Percentiles rank a stretch among this genome's conserved stretches.
These are phyloP conservation scores for Penicillium soppii DNA, from an alignment of 495 filamentous ascomycete species.

Conservation along the genomic window DNA sequence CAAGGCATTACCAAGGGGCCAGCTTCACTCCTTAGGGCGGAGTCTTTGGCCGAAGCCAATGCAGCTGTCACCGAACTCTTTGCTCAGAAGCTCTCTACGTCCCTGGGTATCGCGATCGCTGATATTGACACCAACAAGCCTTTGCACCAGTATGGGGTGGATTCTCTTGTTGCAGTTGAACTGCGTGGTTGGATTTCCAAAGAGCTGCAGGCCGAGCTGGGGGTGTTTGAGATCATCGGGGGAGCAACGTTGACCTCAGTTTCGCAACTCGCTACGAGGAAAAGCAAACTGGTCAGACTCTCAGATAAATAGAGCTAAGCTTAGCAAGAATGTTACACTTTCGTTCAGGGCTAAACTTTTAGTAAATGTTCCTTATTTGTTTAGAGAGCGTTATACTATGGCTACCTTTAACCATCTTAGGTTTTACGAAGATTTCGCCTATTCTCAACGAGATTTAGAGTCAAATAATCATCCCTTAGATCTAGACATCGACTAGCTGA, in stretches of 20 bases:
- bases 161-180: slow-evolving; percentile 19
- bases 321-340: too few species aligned
- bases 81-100: neutral
- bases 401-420: too few species aligned
- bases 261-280: neutral
- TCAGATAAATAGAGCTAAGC: neutral
- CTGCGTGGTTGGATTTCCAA: slow-evolving; percentile 32
- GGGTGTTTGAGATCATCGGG: slow-evolving; percentile 31
- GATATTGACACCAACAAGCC: slow-evolving; percentile 23
- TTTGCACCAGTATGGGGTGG: slow-evolving; percentile 30
- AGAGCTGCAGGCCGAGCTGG: slow-evolving; percentile 25
- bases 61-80: neutral
- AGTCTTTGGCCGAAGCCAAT: neutral
- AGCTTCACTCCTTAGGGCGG: neutral
- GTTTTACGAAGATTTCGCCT: too few species aligned
- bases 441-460: too few species aligned
- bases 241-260: neutral
- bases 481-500: too few species aligned
- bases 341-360: too few species aligned
- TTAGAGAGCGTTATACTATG: too few species aligned
- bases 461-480: too few species aligned
- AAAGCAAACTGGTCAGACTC: neutral
- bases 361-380: too few species aligned
- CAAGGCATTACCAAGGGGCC: neutral
- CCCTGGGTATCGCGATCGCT: neutral